These are phyloP conservation scores for Sutorius eximius DNA, from an alignment of 1,284 basidiomycete genomes.

Conservation along the genomic window DNA sequence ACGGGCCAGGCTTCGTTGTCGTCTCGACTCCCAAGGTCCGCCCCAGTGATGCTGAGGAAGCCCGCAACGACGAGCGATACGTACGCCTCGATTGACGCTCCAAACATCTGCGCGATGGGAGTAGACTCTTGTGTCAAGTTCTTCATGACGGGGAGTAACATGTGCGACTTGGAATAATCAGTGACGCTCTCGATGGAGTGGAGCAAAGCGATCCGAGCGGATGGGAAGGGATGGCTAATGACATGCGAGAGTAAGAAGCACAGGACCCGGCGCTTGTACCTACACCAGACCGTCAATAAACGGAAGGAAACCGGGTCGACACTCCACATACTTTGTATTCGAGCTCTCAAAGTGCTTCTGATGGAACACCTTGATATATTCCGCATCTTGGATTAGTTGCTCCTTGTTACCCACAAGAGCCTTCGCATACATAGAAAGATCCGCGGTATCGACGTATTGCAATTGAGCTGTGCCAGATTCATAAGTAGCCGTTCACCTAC, in stretches of 20 bases:
- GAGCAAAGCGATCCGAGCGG: conserved; percentile 60
- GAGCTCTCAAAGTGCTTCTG: conserved; percentile 50
- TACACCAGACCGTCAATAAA: conserved; percentile 32
- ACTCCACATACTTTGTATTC: conserved; percentile 51
- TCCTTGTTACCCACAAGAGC: conserved; percentile 54
- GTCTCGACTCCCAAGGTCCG: conserved; percentile 41
- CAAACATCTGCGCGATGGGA: conserved; percentile 20
- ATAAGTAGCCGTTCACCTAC: conserved; percentile 6
- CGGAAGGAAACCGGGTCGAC: background rate
- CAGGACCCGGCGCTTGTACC: conserved; percentile 74
- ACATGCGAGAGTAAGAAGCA: conserved; percentile 86
- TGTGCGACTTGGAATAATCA: conserved; percentile 63
- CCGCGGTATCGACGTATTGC: conserved; percentile 78
- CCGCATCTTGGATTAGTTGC: conserved; percentile 70
- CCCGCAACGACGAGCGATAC: conserved; percentile 51
- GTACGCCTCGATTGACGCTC: conserved; percentile 42
- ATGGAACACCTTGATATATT: conserved; percentile 67
- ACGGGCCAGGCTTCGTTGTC: conserved; percentile 48
- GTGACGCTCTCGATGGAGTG: conserved; percentile 58
- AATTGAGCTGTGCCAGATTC: conserved; percentile 49
- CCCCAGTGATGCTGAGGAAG: conserved; percentile 51
- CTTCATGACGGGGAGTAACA: conserved; percentile 64
- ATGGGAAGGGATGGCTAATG: conserved; percentile 54
- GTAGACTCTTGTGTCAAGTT: conserved; percentile 37
- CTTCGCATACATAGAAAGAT: conserved; percentile 68